phyloP scores from a whole-genome alignment of 306 rosid species.

The Styphnolobium japonicum region DNA sequence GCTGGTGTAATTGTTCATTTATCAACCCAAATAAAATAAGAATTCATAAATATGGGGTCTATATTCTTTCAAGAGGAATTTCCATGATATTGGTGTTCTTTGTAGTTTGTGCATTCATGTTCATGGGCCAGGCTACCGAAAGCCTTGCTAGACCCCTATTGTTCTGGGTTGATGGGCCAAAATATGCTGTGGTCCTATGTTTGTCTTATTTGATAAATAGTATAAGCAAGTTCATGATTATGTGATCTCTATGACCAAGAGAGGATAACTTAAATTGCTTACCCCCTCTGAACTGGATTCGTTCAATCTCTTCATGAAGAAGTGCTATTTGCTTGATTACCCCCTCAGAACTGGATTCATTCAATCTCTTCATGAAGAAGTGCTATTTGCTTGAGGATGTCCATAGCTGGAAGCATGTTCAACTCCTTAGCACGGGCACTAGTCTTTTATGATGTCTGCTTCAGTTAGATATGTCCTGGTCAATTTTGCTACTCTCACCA shows the following conservation, averaged over 20 bases:
- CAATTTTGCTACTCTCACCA: neutral
- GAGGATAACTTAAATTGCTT: too few relatives aligned
- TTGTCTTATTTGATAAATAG: neutral
- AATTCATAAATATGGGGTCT: neutral
- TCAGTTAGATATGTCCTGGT: neutral
- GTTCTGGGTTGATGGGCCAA: neutral
- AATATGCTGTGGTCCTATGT: neutral
- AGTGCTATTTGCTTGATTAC: too few relatives aligned
- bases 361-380: conserved; percentile 10
- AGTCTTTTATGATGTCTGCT: neutral
- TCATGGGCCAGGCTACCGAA: neutral
- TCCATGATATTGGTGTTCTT: neutral
- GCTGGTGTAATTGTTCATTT: neutral
- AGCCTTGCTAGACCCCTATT: neutral
- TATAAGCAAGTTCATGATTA: neutral
- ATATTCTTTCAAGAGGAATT: neutral
- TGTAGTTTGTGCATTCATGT: neutral
- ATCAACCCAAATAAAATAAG: neutral
- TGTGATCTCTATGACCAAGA: neutral
- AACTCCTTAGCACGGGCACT: neutral
- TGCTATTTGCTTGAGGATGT: neutral
- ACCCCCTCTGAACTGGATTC: neutral
- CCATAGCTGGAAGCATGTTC: neutral
- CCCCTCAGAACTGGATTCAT: too few relatives aligned
- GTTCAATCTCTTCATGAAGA: too few relatives aligned